Evolutionary conservation across 2,329 filamentous ascomycete genomes (phyloP), one percentile per base, ranked within the genome.

Genomic region (Scytalidium sp.): DNA sequence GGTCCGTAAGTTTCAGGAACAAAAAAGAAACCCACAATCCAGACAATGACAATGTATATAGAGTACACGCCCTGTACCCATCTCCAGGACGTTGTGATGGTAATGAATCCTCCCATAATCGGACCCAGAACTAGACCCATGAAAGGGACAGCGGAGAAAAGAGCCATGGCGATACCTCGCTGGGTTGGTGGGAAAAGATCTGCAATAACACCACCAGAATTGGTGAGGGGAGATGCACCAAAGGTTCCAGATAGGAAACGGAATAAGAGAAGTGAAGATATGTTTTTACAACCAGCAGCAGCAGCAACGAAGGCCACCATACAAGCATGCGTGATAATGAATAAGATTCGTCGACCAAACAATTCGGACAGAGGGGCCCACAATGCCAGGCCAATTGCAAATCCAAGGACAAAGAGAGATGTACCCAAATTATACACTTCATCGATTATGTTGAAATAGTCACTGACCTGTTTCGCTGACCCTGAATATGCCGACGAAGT

Each of bases 221-320:
- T 84, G 42, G 78, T 83, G 54, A 83, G 68, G 2, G 79, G 78
- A 7, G 79, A 81, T 1, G 80, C 79, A 10, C 81, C 83, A 59
- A 84, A 85, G 7, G 79, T 67, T 32, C 83, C 81, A 5, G 79
- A 79, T 46, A 88, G 80, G 70, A 88, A 88, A 32, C 86, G 79
- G 39, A 88, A 71, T n/a, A 87, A 74, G 25, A 89, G 68, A 2
- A 90, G 69, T 1, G 79, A 78, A 43, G 70, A 70, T 52, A 85
- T 81, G 56, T 78, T 83, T 50, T 79, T 69, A 0, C 78, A 70
- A 8, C 77, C 83, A 1, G 80, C 78, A 19, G 73, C 74, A 3
- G 74, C 84, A 19, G 77, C 81, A 57, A 80, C 84, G 63, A 88
- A 88, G 1, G 75, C 76, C 1, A 79, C 78, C 50, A 87, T 73